phyloP scores from a whole-genome alignment of 1,284 basidiomycete species.

The Pseudozyma flocculosa region DNA sequence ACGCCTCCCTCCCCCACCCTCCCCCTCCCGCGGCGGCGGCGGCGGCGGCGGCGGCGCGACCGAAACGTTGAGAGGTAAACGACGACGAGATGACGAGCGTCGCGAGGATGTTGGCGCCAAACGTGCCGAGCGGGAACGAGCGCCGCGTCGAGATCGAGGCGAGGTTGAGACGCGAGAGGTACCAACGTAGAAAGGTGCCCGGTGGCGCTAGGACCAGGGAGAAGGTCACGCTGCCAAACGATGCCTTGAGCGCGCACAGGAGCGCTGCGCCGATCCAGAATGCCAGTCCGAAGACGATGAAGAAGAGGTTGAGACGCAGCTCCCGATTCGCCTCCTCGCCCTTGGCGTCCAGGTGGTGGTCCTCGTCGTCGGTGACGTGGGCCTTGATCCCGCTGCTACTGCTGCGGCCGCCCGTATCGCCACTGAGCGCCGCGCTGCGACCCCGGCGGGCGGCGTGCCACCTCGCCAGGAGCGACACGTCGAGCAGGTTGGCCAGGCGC shows the following conservation, averaged over 20 bases:
- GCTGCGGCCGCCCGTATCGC: too few species aligned
- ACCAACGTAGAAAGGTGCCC: conserved; percentile 80
- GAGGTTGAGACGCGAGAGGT: conserved; percentile 71
- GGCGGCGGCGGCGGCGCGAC: too few species aligned
- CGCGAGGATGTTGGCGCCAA: conserved; percentile 78
- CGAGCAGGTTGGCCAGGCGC: conserved; percentile 18
- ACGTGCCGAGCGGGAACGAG: conserved; percentile 74
- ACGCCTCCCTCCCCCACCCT: conserved; percentile 19
- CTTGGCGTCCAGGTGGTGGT: too few species aligned
- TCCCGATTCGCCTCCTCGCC: too few species aligned
- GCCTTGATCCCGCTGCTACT: too few species aligned
- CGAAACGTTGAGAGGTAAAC: conserved; percentile 33
- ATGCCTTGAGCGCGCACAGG: conserved; percentile 72
- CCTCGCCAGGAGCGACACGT: neutral
- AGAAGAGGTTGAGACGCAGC: too few species aligned
- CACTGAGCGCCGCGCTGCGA: too few species aligned
- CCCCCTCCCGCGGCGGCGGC: too few species aligned
- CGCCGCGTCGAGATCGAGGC: conserved; percentile 65
- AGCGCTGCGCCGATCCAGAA: conserved; percentile 66
- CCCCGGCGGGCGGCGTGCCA: too few species aligned
- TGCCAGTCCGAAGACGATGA: conserved; percentile 22
- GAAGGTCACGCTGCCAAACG: conserved; percentile 78
- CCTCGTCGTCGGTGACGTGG: too few species aligned
- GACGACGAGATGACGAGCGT: conserved; percentile 30
- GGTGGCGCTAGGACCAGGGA: conserved; percentile 88